These are phyloP conservation scores for Zelopaecilomyces penicillatus DNA, from an alignment of 2,329 filamentous ascomycete species.

Conservation along the genomic window DNA sequence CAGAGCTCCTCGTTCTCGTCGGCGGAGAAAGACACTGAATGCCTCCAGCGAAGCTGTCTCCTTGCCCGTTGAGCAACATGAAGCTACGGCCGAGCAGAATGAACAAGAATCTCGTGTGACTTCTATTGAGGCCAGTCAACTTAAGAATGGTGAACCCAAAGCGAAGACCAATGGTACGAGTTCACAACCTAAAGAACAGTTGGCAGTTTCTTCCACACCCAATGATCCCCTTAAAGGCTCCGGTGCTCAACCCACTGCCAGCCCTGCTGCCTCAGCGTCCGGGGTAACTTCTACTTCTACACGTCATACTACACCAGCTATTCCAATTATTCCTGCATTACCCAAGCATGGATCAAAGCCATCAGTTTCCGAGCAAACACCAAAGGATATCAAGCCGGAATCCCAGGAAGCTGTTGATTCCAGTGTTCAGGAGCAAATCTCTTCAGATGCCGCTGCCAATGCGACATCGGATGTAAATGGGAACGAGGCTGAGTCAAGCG, in stretches of 20 bases:
- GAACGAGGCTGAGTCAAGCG: conserved; percentile 13
- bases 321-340: conserved; percentile 39
- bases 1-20: conserved; percentile 27
- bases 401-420: conserved; percentile 6
- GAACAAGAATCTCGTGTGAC: conserved; percentile 12
- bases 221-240: conserved; percentile 12
- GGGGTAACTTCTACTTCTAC: conserved; percentile 9
- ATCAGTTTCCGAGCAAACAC: conserved; percentile 12
- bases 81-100: conserved; percentile 19
- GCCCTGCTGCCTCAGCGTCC: conserved; percentile 16
- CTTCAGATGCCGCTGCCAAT: not conserved
- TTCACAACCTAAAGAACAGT: not conserved
- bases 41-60: conserved; percentile 32
- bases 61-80: conserved; percentile 33
- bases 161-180: too few species aligned
- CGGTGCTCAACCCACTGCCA: conserved; percentile 7
- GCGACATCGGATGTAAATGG: conserved; percentile 1
- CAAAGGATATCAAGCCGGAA: not conserved
- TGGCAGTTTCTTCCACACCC: too few species aligned
- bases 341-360: conserved; percentile 30
- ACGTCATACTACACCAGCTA: conserved; percentile 29
- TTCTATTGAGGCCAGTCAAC: not conserved
- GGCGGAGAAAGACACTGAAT: conserved; percentile 34
- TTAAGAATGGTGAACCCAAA: not conserved
- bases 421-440: conserved; percentile 5